Base-by-base conservation (phyloP, 2,329 filamentous ascomycete species). In the Ascochyta clinopodiicola region DNA sequence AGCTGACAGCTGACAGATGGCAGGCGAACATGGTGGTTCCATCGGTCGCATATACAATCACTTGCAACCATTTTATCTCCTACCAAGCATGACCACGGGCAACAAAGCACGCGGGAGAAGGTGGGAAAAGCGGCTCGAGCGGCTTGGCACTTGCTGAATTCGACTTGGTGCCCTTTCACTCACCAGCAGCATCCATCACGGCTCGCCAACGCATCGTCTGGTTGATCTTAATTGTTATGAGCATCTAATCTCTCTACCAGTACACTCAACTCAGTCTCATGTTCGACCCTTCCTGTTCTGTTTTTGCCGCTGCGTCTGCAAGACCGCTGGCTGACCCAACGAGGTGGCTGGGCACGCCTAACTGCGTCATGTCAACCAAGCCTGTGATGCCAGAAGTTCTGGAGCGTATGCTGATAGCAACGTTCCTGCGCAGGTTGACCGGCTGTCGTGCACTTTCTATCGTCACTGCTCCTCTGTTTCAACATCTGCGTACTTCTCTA, bases 121-220 rank as follows among this genome's bases (percentile, higher is more conserved):
- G 21, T 54, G 40, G 52, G 8, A 43, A 43, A 37, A 34, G 37
- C 52, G 52, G 52, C 52, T 56, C 32, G 32, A 34, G 22, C 17
- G 6, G 46, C 52, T 56, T 56, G 47, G 52, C 52, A 51, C 32
- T 51, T 27, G 39, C 51, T 49, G 13, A 21, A 39, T 55, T 49
- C 17, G 45, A 49, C 51, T 42, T 55, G 45, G 51, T 45, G 51
- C 51, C 45, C 44, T 45, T 45, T 13, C 40, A 25, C 22, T n/a
- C 35, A 38, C 45, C 51, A 44, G 39, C 34, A 31, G 39, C 44
- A 29, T 49, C 45, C 36, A 49, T 55, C 45, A 39, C 46, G 43
- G 37, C 42, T 50, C 35, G 52, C 40, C 45, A 45, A 22, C 46
- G 22, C 45, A 55, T 42, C 13, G 40, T 34, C 46, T 44, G 21